These are phyloP conservation scores for Solanum hybrid DNA, from an alignment of 305 asterid genomes.

Conservation along the genomic window DNA sequence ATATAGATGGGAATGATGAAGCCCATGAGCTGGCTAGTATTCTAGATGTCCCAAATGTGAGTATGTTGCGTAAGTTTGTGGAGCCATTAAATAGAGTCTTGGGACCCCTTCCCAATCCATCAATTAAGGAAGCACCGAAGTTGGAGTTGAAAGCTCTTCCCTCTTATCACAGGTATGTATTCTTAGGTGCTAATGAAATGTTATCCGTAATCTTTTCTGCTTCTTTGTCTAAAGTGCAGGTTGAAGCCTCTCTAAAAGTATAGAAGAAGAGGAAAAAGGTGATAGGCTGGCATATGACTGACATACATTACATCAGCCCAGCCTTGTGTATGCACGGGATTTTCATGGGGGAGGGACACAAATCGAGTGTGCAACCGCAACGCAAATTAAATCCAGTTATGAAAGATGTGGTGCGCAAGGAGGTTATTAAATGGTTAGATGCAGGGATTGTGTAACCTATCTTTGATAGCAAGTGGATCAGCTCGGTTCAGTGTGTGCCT, in stretches of 20 bases:
- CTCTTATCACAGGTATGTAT: rapidly evolving
- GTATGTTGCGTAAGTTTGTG: not conserved
- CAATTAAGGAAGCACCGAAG: not conserved
- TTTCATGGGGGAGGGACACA: not conserved
- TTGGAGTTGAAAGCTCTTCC: not conserved
- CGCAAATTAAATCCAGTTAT: no score
- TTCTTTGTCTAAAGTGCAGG: not conserved
- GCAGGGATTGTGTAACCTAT: no score
- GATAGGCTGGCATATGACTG: not conserved
- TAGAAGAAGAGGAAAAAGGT: not conserved
- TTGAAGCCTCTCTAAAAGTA: not conserved
- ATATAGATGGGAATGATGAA: not conserved
- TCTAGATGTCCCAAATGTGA: not conserved
- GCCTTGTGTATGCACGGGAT: not conserved
- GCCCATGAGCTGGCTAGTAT: not conserved
- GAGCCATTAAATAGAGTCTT: not conserved
- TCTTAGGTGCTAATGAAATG: not conserved
- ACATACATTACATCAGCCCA: not conserved
- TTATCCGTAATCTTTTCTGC: rapidly evolving
- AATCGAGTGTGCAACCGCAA: not conserved
- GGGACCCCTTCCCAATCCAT: not conserved
- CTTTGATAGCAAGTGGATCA: not conserved
- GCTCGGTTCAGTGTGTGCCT: not conserved
- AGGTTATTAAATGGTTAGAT: not conserved
- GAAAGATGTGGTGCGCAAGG: not conserved